Conservation (phyloP, 805 yeast species). For the Komagataella pastoris region DNA sequence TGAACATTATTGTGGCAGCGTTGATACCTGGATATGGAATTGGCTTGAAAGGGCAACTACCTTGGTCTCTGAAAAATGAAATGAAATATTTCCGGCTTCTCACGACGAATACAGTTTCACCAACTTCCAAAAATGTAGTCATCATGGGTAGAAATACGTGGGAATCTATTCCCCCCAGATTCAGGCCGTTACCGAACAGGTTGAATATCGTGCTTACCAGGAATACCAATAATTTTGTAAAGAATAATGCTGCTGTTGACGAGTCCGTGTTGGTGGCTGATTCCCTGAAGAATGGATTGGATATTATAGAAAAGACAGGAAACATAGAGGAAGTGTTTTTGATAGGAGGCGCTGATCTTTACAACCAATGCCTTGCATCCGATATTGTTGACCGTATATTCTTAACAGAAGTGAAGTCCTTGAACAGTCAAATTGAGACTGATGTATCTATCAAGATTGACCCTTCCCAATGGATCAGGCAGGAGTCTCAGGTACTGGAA, state of each 20-base stretch:
- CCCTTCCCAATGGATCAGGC: conserved; percentile 22
- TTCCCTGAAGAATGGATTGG: conserved; percentile 23
- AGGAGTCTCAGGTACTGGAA: conserved; percentile 20
- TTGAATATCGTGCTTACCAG: conserved; percentile 67
- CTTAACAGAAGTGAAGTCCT: conserved; percentile 51
- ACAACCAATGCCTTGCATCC: conserved; percentile 34
- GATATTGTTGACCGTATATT: conserved; percentile 37
- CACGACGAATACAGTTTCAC: conserved; percentile 32
- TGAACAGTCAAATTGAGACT: conserved; percentile 19
- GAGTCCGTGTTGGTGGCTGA: conserved; percentile 14
- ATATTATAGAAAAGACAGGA: conserved; percentile 20
- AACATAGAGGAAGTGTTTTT: conserved; percentile 52
- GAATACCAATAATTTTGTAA: conserved; percentile 10
- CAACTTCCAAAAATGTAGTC: conserved; percentile 51
- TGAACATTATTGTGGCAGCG: conserved; percentile 76
- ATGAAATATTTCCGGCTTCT: conserved; percentile 74
- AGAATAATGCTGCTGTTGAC: conserved; percentile 5
- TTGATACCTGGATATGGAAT: conserved; percentile 72
- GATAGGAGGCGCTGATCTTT: conserved; percentile 90
- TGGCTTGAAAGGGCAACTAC: conserved; percentile 68
- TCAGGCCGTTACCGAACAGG: conserved; percentile 72
- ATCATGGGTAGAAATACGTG: conserved; percentile 95
- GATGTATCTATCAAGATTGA: conserved; percentile 55
- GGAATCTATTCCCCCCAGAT: conserved; percentile 81
- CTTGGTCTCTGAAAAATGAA: conserved; percentile 80